phyloP scores from a whole-genome alignment of 1,284 basidiomycete species.

The Mycena citricolor region DNA sequence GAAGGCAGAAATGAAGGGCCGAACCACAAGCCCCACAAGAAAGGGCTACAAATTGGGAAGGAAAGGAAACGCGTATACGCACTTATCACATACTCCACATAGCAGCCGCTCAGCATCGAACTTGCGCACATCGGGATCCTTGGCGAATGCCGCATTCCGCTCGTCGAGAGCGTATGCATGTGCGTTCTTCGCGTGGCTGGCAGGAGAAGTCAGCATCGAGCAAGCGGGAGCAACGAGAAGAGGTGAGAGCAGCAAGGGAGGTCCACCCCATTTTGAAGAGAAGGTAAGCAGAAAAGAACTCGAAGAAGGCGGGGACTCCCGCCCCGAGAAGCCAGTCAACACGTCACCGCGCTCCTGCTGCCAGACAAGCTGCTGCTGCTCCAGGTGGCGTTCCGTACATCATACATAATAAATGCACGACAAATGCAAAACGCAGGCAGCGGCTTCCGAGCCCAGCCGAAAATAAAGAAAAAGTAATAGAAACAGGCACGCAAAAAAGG shows the following conservation, averaged over 20 bases:
- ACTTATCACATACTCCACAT: conserved; percentile 60
- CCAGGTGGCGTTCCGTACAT: too few relatives aligned
- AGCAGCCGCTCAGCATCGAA: conserved; percentile 69
- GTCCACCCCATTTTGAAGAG: conserved; percentile 1
- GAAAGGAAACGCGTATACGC: conserved; percentile 1
- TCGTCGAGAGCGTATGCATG: conserved; percentile 55
- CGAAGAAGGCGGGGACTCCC: conserved; percentile 18
- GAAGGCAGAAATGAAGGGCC: too few relatives aligned
- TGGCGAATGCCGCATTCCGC: conserved; percentile 53
- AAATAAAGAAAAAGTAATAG: conserved; percentile 1
- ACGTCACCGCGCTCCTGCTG: too few relatives aligned
- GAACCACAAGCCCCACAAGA: not conserved
- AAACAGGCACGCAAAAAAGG: conserved; percentile 3
- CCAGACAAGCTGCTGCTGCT: too few relatives aligned
- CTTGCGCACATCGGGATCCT: conserved; percentile 66
- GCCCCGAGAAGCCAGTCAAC: too few relatives aligned
- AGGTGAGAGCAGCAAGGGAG: not conserved
- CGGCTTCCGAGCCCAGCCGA: conserved; percentile 2
- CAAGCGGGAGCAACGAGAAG: not conserved
- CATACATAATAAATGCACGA: too few relatives aligned
- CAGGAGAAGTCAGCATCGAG: conserved; percentile 3
- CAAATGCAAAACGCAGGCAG: too few relatives aligned
- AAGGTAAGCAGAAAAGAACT: conserved; percentile 8
- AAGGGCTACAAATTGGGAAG: not conserved
- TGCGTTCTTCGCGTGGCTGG: conserved; percentile 25